Conservation (phyloP, 2,329 filamentous ascomycete genomes). For the Ceratocystis cubensis region DNA sequence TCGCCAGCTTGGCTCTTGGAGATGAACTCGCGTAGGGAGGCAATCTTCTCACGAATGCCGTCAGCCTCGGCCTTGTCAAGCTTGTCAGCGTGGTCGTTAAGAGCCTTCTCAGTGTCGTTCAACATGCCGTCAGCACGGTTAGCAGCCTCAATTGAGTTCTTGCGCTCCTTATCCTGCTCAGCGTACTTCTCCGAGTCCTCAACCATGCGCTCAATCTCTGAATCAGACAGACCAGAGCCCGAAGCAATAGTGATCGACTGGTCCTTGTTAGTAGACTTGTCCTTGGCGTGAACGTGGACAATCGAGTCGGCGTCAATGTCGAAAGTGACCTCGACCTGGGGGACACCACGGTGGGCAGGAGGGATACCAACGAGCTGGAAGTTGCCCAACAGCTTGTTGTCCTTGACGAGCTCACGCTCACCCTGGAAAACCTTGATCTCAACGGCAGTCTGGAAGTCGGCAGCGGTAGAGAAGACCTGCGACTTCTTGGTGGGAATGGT, state of each 20-base stretch:
- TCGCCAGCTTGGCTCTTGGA: conserved; percentile 92
- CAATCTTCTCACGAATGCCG: conserved; percentile 86
- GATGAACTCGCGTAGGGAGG: conserved; percentile 72
- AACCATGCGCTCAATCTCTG: conserved; percentile 95
- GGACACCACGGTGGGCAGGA: conserved; percentile 88
- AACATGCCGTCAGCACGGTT: conserved; percentile 94
- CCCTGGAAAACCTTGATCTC: conserved; percentile 99
- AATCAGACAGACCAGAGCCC: conserved; percentile 87
- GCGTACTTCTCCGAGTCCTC: conserved; percentile 95
- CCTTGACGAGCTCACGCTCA: conserved; percentile 95
- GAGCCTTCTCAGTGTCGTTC: conserved; percentile 95
- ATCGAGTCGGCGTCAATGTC: conserved; percentile 98
- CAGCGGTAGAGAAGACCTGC: conserved; percentile 92
- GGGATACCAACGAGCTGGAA: conserved; percentile 98
- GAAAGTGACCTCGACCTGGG: conserved; percentile 95
- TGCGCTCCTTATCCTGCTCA: conserved; percentile 91
- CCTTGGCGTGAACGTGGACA: conserved; percentile 94
- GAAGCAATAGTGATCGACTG: conserved; percentile 99
- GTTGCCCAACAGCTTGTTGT: conserved; percentile 98
- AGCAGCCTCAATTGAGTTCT: conserved; percentile 85
- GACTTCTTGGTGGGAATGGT: conserved; percentile 99
- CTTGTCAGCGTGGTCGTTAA: conserved; percentile 91
- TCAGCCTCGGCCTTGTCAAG: conserved; percentile 95
- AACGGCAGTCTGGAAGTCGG: conserved; percentile 95
- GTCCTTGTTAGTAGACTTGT: conserved; percentile 99